These are phyloP conservation scores for Candida adriatica DNA, from an alignment of 805 yeast genomes.

Conservation along the genomic window DNA sequence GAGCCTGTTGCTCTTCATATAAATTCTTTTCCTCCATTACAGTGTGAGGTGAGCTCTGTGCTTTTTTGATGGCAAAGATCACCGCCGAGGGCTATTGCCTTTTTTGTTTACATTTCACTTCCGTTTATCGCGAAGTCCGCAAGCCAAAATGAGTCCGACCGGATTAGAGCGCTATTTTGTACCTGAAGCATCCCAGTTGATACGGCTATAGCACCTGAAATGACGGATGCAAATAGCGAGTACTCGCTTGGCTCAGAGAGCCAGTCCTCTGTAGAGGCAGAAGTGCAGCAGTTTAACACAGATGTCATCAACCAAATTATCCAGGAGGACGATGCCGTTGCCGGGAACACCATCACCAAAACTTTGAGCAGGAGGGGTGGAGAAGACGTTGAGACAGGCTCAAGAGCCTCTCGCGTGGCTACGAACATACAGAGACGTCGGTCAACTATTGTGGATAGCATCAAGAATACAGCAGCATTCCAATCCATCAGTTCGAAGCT, in stretches of 20 bases:
- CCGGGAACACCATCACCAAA: constrained; percentile 3
- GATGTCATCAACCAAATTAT: constrained; percentile 10
- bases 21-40: too few relatives aligned
- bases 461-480: constrained; percentile 9
- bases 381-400: constrained; percentile 1
- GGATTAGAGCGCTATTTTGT: too few relatives aligned
- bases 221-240: neutral
- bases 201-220: too few relatives aligned
- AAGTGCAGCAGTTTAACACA: constrained; percentile 12
- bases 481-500: constrained; percentile 14
- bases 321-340: constrained; percentile 11
- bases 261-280: constrained; percentile 6
- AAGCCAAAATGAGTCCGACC: too few relatives aligned
- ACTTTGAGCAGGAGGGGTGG: constrained; percentile 1
- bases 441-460: constrained; percentile 14
- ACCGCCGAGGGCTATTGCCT: too few relatives aligned
- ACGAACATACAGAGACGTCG: constrained; percentile 7
- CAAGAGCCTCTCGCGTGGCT: too few relatives aligned
- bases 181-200: too few relatives aligned
- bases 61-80: too few relatives aligned
- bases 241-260: constrained; percentile 6
- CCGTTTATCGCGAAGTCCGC: too few relatives aligned
- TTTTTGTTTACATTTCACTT: too few relatives aligned
- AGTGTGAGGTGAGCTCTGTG: too few relatives aligned
- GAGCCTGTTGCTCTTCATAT: too few relatives aligned